Evolutionary conservation across 2,329 filamentous ascomycete genomes (phyloP).

Genomic region (Pezicula radicicola): DNA sequence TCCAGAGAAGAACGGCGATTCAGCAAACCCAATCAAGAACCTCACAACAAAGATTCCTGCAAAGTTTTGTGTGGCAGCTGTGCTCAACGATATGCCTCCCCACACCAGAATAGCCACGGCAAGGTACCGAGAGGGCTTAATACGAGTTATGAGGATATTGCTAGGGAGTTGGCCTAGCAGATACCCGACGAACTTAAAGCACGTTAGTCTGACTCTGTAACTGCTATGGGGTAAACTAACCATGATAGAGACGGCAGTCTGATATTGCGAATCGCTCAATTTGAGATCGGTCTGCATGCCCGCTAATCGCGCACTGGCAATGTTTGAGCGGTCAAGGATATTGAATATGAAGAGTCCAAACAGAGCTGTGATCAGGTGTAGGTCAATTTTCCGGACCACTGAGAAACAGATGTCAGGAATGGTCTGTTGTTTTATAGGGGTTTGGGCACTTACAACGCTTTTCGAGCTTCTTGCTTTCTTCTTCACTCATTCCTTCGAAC

Average conservation of each 20-base stretch:
- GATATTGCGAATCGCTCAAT: slow-evolving; percentile 12
- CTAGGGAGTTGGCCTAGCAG: slow-evolving; percentile 25
- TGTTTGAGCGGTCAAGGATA: slow-evolving; percentile 8
- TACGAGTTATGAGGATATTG: slow-evolving; percentile 34
- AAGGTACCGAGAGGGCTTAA: slow-evolving; percentile 25
- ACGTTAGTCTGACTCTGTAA: neutral
- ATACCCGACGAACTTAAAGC: slow-evolving; percentile 7
- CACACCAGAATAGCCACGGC: slow-evolving; percentile 34
- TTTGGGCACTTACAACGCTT: too few relatives aligned
- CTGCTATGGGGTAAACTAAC: neutral
- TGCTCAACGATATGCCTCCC: slow-evolving; percentile 38
- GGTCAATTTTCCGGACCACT: slow-evolving; percentile 1
- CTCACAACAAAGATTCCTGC: slow-evolving; percentile 20
- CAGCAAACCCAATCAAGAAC: slow-evolving; percentile 29
- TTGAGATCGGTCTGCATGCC: slow-evolving; percentile 5
- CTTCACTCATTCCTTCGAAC: too few relatives aligned
- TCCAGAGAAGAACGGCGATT: slow-evolving; percentile 44
- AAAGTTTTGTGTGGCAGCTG: slow-evolving; percentile 34
- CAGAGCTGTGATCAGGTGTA: neutral
- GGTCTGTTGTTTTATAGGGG: too few relatives aligned
- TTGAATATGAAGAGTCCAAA: slow-evolving; percentile 4
- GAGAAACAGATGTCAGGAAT: too few relatives aligned
- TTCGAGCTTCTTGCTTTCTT: too few relatives aligned
- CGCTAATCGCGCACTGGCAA: slow-evolving; percentile 5
- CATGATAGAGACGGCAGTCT: slow-evolving; percentile 6